A percentile compares a stretch with the other conserved stretches of the same genome.
Conservation (phyloP, 352 stramenopile species). For the Pythium angustatum region DNA sequence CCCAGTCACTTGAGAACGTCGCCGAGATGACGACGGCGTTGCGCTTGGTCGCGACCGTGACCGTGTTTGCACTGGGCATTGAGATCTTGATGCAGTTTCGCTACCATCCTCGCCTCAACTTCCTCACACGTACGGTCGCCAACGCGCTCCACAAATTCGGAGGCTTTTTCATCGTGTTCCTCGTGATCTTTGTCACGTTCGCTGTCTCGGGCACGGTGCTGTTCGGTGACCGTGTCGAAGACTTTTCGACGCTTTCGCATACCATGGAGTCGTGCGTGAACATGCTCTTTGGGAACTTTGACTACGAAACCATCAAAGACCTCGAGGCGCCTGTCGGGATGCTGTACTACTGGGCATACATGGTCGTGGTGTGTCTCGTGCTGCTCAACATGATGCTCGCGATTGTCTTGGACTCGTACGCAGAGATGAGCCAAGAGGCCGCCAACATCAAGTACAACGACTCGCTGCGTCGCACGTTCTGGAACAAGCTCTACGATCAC, state of each 20-base stretch:
- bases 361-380: constrained; percentile 64
- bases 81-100: constrained; percentile 54
- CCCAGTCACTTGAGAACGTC: constrained; percentile 26
- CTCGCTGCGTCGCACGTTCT: constrained; percentile 29
- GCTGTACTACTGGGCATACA: constrained; percentile 70
- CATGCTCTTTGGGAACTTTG: constrained; percentile 69
- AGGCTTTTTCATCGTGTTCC: constrained; percentile 59
- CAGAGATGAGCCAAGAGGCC: constrained; percentile 43
- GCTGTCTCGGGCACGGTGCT: constrained; percentile 46
- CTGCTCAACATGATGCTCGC: constrained; percentile 77
- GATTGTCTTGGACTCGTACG: constrained; percentile 63
- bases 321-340: constrained; percentile 45
- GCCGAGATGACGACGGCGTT: constrained; percentile 36
- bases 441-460: constrained; percentile 31
- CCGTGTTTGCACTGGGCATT: constrained; percentile 39
- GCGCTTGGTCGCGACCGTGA: constrained; percentile 34
- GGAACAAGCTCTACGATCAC: constrained; percentile 31
- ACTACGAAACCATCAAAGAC: constrained; percentile 49
- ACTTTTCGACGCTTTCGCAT: constrained; percentile 44
- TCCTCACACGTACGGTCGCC: constrained; percentile 58
- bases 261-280: constrained; percentile 61
- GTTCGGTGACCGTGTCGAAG: constrained; percentile 54
- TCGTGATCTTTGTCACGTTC: constrained; percentile 61
- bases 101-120: constrained; percentile 53
- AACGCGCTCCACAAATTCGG: constrained; percentile 49